Evolutionary conservation across 768 basidiomycete genomes (phyloP), one percentile per base, ranked within the genome.

Genomic region (Kwoniella mangroviensis): DNA sequence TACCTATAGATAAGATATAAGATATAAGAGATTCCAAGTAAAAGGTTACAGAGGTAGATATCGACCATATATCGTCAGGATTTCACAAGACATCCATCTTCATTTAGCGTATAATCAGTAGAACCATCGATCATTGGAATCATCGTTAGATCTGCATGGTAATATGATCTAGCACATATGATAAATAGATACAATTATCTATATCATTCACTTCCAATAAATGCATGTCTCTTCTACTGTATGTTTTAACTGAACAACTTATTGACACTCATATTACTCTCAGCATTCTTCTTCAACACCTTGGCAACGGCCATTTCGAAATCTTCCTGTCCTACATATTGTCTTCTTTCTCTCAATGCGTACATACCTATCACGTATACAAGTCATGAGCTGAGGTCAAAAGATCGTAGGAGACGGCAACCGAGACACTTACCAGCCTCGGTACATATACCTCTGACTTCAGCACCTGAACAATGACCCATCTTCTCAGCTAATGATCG

Each of bases 261-360:
- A 87, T 92, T 94, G 75, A 94, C 91, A 0, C 91, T 92, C 26
- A 92, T 97, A 82, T 95, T 95, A 17, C 90, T 91, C 75, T 97
- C 94, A 77, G 95, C 92, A 86, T 94, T 93, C 88, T 95, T 96
- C 89, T 97, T 98, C 78, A 96, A 85, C 28, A 91, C 93, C 88
- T 97, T 98, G 2, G 95, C 94, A 13, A 98, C 92, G 42, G 96
- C 95, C 85, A 98, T 94, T 86, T 98, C 97, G 79, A 98, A 98
- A 80, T 98, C 96, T 80, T 98, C 96, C 83, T 97, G 95, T 3
- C 95, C 97, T 61, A 98, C 96, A 82, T 98, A 95, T 74, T 97
- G 95, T 73, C 96, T 86, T 69, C 96, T 88, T 84, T 99, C 96
- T 19, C 96, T 88, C 2, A 99, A 86, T 0, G 96, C 96, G 79